These are phyloP conservation scores for Ceratocystis albifundus DNA, from an alignment of 2,329 filamentous ascomycete genomes.

Conservation along the genomic window DNA sequence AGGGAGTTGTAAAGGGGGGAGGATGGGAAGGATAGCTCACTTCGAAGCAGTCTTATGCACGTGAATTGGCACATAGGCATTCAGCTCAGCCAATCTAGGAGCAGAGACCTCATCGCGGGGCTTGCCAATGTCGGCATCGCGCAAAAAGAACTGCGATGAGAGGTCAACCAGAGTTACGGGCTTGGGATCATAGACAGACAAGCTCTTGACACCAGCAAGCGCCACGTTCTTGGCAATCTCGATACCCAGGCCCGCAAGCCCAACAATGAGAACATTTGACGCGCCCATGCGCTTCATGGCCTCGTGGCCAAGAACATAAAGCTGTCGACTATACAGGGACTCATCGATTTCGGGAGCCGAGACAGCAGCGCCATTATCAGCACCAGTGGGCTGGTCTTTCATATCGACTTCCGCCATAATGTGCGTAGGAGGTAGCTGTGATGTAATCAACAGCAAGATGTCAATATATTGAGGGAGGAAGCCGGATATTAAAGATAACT, in stretches of 20 bases:
- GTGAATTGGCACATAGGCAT: constrained; percentile 85
- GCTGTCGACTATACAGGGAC: constrained; percentile 61
- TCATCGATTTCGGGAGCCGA: constrained; percentile 55
- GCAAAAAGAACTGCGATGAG: constrained; percentile 95
- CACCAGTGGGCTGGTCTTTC: constrained; percentile 28
- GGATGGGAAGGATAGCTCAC: constrained; percentile 31
- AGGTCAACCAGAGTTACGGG: constrained; percentile 77
- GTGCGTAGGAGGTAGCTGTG: constrained; percentile 35
- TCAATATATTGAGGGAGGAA: too few relatives aligned
- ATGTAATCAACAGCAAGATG: too few relatives aligned
- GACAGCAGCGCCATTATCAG: constrained; percentile 33
- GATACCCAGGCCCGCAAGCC: constrained; percentile 85
- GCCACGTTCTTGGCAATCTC: constrained; percentile 99
- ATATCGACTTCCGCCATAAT: constrained; percentile 50
- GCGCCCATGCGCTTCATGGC: constrained; percentile 99
- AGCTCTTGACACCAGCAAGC: constrained; percentile 92
- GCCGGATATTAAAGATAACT: too few relatives aligned
- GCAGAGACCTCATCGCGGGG: constrained; percentile 76
- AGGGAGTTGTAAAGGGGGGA: not conserved
- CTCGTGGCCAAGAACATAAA: constrained; percentile 59
- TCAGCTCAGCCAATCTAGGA: constrained; percentile 84
- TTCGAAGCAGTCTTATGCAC: constrained; percentile 50
- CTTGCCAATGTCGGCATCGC: constrained; percentile 77
- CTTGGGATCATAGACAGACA: constrained; percentile 83
- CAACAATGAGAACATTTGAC: constrained; percentile 85